Base-by-base conservation (phyloP, 371 early-diverging fungal species). In the Lichtheimia ramosa region DNA sequence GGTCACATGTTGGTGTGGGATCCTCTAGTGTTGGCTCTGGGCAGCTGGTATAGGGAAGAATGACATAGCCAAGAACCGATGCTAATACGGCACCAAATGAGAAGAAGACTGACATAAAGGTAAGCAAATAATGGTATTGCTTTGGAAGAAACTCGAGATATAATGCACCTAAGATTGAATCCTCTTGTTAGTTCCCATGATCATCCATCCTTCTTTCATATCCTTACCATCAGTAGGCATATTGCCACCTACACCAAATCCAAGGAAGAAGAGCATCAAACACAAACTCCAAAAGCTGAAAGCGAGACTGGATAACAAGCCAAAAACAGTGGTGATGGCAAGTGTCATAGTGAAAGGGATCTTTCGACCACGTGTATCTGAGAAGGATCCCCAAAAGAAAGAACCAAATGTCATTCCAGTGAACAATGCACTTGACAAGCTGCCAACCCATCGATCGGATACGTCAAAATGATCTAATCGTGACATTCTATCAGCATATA, bases 221-320 rank as follows among this genome's bases (percentile, higher is more conserved):
- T 13, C 2, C 59, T 59, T 78, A 83, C 88, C 86, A 75, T 92
- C 91, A 20, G 92, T 92, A n/a, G 94, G 93, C 85, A 92, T 87
- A 63, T 92, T 94, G 25, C 95, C 94, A 50, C 94, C 94, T 28
- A 94, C 91, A 14, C 93, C 93, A 68, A 91, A 86, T 3, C 92
- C 93, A 55, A 92, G 73, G 5, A 81, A 82, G 49, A 90, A 84
- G 2, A 92, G 65, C 27, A 84, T 70, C 12, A 85, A 24, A 60
- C 90, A 92, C 16, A 92, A 70, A 34, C 80, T 66, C 50, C 74
- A 57, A 62, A 92, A 92, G 23, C 75, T 79, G 41, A 85, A 84
- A 7, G 89, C 76, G 27, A 89, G 77, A 48, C 91, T 86, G 3
- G 93, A 82, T 5, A 86, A 59, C 28, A 86, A 64, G 0, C 91